Evolutionary conservation across 2,329 filamentous ascomycete genomes (phyloP).

Genomic region (Clonostachys chloroleuca): DNA sequence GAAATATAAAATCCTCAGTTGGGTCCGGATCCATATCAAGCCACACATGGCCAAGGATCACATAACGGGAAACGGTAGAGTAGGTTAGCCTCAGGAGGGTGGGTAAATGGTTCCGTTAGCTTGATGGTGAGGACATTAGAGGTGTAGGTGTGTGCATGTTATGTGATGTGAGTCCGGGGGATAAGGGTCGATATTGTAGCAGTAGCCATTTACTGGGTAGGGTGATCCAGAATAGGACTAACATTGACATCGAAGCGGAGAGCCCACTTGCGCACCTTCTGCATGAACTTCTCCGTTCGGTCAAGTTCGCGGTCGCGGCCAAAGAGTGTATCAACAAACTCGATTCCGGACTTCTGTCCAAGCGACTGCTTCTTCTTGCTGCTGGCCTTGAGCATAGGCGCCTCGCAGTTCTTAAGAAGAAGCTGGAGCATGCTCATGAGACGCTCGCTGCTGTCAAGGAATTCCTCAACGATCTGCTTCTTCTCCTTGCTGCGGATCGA

Average conservation of each 20-base stretch:
- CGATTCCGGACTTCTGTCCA: constrained; percentile 86
- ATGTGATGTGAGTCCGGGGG: neutral
- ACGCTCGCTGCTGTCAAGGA: constrained; percentile 47
- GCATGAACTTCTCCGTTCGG: constrained; percentile 90
- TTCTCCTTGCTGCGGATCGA: constrained; percentile 71
- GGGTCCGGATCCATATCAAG: constrained; percentile 1
- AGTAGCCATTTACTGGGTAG: constrained; percentile 38
- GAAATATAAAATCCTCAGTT: neutral
- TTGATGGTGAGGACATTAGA: neutral
- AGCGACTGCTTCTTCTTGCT: constrained; percentile 67
- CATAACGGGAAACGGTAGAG: neutral
- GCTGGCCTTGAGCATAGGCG: constrained; percentile 88
- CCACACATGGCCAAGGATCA: neutral
- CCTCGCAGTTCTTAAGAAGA: constrained; percentile 86
- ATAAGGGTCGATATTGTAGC: neutral
- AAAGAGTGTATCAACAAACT: constrained; percentile 96
- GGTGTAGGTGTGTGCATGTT: neutral
- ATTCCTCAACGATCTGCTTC: constrained; percentile 77
- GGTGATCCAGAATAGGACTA: constrained; percentile 73
- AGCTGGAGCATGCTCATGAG: constrained; percentile 81
- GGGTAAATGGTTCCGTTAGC: neutral
- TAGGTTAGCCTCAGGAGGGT: neutral
- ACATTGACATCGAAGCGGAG: constrained; percentile 95
- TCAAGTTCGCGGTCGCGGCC: constrained; percentile 86
- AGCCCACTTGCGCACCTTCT: constrained; percentile 81